These are phyloP conservation scores for Globisporangium megalacanthum DNA, from an alignment of 352 stramenopile species.

Conservation along the genomic window DNA sequence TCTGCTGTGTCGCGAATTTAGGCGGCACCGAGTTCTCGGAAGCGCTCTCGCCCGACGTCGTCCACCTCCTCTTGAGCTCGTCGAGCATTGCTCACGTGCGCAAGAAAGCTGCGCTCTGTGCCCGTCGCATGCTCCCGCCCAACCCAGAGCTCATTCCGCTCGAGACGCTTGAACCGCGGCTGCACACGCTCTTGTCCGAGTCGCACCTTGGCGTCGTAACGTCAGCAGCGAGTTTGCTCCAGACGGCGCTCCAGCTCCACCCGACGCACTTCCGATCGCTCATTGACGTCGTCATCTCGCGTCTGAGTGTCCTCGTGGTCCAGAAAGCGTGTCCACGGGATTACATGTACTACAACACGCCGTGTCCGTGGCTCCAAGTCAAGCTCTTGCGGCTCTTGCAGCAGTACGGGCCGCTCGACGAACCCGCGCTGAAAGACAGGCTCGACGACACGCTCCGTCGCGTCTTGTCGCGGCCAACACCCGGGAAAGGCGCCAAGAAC, in stretches of 20 bases:
- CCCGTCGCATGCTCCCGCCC: constrained; percentile 90
- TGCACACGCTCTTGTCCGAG: constrained; percentile 86
- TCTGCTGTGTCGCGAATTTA: constrained; percentile 96
- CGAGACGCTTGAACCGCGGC: constrained; percentile 59
- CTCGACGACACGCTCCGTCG: constrained; percentile 90
- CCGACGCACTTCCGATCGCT: constrained; percentile 87
- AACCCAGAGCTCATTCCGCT: constrained; percentile 90
- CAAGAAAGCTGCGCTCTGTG: constrained; percentile 96
- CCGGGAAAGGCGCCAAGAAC: constrained; percentile 86
- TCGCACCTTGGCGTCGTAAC: constrained; percentile 93
- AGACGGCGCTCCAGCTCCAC: constrained; percentile 88
- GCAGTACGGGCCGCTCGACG: constrained; percentile 80
- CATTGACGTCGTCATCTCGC: constrained; percentile 91
- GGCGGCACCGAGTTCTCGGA: constrained; percentile 93
- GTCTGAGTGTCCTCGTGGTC: constrained; percentile 91
- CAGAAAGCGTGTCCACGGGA: constrained; percentile 91
- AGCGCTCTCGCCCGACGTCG: constrained; percentile 91
- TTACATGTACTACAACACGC: constrained; percentile 98
- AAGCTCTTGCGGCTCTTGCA: constrained; percentile 92
- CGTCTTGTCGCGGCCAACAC: constrained; percentile 89
- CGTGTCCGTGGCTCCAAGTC: constrained; percentile 95
- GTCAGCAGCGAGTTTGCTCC: constrained; percentile 88
- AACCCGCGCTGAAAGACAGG: constrained; percentile 42
- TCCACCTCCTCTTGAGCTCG: constrained; percentile 89
- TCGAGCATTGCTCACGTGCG: constrained; percentile 91